A percentile compares a stretch with the other conserved stretches of the same genome.
These are phyloP conservation scores for Lipomyces kockii DNA, from an alignment of 805 yeast species.

Conservation along the genomic window DNA sequence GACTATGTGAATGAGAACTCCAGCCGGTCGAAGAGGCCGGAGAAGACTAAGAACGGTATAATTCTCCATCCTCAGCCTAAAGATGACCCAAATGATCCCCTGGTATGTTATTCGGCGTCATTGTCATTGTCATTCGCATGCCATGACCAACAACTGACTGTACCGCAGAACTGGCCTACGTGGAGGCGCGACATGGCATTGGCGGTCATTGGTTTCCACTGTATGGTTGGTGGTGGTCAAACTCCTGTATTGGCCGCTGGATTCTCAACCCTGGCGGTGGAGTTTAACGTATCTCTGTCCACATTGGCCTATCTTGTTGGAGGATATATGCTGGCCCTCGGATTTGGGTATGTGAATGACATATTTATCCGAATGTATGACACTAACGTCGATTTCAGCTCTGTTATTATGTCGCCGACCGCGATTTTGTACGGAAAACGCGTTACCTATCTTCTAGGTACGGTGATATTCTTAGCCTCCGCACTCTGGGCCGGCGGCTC, in stretches of 20 bases:
- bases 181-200: conserved; percentile 63
- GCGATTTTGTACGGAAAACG: conserved; percentile 64
- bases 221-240: conserved; percentile 66
- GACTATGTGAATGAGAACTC: conserved; percentile 17
- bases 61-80: conserved; percentile 66
- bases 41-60: conserved; percentile 55
- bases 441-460: conserved; percentile 57
- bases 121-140: background rate
- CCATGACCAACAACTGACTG: background rate
- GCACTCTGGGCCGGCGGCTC: conserved; percentile 61
- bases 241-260: conserved; percentile 66
- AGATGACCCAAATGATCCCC: conserved; percentile 65
- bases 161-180: conserved; percentile 57
- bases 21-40: conserved; percentile 44
- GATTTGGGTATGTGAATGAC: conserved; percentile 49
- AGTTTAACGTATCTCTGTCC: conserved; percentile 52
- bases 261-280: conserved; percentile 48
- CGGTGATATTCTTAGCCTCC: conserved; percentile 56
- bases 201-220: conserved; percentile 58
- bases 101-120: conserved; percentile 35
- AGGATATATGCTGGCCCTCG: conserved; percentile 61
- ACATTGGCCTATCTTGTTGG: conserved; percentile 61
- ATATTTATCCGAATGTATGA: background rate
- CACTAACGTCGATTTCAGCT: background rate
- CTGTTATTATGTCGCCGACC: conserved; percentile 60